phyloP scores from a whole-genome alignment of 192 early-diverging fungal species.

The Gonapodya prolifera region DNA sequence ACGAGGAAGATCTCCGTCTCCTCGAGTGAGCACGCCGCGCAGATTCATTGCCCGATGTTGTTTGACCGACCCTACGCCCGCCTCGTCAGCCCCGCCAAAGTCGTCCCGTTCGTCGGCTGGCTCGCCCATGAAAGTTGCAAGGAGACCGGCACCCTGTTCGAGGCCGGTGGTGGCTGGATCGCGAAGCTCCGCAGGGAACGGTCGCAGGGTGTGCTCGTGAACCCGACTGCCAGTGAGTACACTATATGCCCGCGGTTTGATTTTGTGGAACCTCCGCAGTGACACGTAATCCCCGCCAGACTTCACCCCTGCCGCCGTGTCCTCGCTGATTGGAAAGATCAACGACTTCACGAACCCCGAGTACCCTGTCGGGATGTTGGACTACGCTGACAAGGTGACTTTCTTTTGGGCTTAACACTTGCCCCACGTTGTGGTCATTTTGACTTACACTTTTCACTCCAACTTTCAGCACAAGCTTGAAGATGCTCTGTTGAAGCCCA shows the following conservation, averaged over 20 bases:
- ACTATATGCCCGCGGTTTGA: neutral
- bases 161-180: conserved; percentile 10
- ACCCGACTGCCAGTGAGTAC: neutral
- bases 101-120: conserved; percentile 6
- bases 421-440: too few relatives aligned
- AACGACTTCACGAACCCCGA: conserved; percentile 7
- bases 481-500: neutral
- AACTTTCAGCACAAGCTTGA: neutral
- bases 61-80: too few relatives aligned
- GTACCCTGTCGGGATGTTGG: neutral
- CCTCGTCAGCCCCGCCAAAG: neutral
- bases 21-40: neutral
- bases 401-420: neutral
- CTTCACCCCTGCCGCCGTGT: neutral
- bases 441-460: too few relatives aligned
- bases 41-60: too few relatives aligned
- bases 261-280: neutral
- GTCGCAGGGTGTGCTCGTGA: conserved; percentile 5
- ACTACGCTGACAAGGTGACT: neutral
- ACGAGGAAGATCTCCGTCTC: neutral
- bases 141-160: conserved; percentile 11
- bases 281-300: neutral
- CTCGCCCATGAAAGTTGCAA: conserved; percentile 3
- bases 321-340: neutral
- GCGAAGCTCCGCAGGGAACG: conserved; percentile 10